Conservation (phyloP, 257 asterid genomes). For the Parsonsia alboflavescens region DNA sequence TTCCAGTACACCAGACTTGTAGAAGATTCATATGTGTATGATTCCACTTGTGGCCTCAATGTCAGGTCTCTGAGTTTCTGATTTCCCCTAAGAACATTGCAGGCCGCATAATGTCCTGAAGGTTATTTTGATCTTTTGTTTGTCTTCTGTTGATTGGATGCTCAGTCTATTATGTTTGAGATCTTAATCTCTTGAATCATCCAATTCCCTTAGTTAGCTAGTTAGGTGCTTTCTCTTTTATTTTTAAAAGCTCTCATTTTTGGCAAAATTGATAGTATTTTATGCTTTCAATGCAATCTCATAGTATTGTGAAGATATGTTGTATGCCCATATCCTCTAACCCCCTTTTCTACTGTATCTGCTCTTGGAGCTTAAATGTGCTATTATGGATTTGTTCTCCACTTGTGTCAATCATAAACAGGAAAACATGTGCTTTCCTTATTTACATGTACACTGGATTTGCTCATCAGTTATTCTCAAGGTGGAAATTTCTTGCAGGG, state of each 20-base stretch:
- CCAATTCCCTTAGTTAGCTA: background rate
- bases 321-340: background rate
- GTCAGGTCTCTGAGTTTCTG: background rate
- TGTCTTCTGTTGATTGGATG: background rate
- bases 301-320: background rate
- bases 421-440: background rate
- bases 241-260: background rate
- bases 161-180: background rate
- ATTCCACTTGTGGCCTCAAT: background rate
- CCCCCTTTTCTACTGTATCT: background rate
- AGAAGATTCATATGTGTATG: background rate
- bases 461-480: background rate
- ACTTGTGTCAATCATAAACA: background rate
- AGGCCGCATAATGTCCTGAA: background rate
- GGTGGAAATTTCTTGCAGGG: constrained; percentile 36
- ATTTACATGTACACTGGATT: background rate
- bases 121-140: background rate
- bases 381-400: background rate
- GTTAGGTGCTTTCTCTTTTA: too few relatives aligned
- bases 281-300: background rate
- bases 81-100: background rate
- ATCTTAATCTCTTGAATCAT: background rate
- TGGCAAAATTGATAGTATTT: background rate
- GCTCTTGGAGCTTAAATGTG: background rate
- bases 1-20: background rate